Evolutionary conservation across 2,329 filamentous ascomycete genomes (phyloP).

Genomic region (Xylaria sp.): DNA sequence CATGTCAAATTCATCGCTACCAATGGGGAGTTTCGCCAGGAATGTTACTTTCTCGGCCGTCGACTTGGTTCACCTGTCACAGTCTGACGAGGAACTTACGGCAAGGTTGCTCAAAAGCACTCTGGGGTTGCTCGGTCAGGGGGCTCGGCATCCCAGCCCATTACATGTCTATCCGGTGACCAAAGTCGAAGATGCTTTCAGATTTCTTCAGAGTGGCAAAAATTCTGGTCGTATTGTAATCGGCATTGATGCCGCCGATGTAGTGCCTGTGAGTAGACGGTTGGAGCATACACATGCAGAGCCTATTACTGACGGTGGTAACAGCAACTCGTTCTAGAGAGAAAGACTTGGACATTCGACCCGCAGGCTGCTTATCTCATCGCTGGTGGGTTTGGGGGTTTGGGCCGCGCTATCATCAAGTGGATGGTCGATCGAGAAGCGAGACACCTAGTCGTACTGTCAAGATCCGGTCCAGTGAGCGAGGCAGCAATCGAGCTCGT

Average conservation of each 20-base stretch:
- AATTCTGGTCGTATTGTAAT: slow-evolving; percentile 36
- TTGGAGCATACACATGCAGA: background rate
- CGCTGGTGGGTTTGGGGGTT: slow-evolving; percentile 39
- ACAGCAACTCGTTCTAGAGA: slow-evolving; percentile 32
- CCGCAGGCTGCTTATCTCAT: slow-evolving; percentile 37
- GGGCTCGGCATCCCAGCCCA: slow-evolving; percentile 29
- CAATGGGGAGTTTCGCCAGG: slow-evolving; percentile 47
- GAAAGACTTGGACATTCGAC: slow-evolving; percentile 35
- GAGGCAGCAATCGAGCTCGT: slow-evolving; percentile 28
- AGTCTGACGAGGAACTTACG: slow-evolving; percentile 22
- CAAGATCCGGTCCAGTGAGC: slow-evolving; percentile 33
- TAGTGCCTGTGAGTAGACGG: slow-evolving; percentile 35
- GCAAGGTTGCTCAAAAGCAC: slow-evolving; percentile 24
- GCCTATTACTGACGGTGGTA: background rate
- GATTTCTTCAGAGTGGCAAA: slow-evolving; percentile 33
- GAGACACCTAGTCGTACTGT: slow-evolving; percentile 34
- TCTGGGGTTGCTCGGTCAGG: slow-evolving; percentile 25
- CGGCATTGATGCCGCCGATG: slow-evolving; percentile 27
- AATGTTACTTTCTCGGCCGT: slow-evolving; percentile 36
- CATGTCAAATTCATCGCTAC: slow-evolving; percentile 43
- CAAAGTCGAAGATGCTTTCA: slow-evolving; percentile 33
- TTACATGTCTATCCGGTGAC: slow-evolving; percentile 33
- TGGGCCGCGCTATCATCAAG: slow-evolving; percentile 36
- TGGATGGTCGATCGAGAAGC: slow-evolving; percentile 38
- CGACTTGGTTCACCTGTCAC: slow-evolving; percentile 32